Base-by-base conservation (phyloP, 768 basidiomycete genomes). In the Lactarius pseudohatsudake region DNA sequence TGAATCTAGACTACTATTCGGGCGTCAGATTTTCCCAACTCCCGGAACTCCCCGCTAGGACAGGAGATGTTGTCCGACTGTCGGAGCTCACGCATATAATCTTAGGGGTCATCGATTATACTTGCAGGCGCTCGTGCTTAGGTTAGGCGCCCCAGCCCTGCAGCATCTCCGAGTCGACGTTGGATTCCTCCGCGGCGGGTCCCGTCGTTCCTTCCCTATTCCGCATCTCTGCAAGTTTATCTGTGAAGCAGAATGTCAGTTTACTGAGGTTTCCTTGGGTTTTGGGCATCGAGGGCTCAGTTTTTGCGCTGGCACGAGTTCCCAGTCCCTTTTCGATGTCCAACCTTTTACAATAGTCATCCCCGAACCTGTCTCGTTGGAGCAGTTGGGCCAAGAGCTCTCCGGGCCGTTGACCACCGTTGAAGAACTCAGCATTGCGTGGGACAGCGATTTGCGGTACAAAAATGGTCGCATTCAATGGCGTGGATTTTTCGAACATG, bases 121-220 rank as follows among this genome's bases (percentile, higher is more conserved):
- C 16, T 50, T 66, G 34, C 26, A 57, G 13, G 15, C 9, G 18
- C 43, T 66, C 8, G 2, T 61, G 43, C 18, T 36, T 4, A 43
- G 54, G 32, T 38, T 65, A 11, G 18, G 34, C 9, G 64, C 59
- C 32, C 59, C 64, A n/a, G 47, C 22, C 28, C 43, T 65, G 6
- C 53, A 56, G 18, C 32, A 41, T 38, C 5, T 61, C 26, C 26
- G 26, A 26, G 26, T 26, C 38, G 1, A 32, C 13, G 9, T 38
- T 30, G 1, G 0, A 0, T 8, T 32, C 34, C n/a, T 47, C 45
- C 3, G 18, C n/a, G 20, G n/a, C 45, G 9, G n/a, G 45, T 2
- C 28, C 2, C 9, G 1, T 20, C 45, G 2, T 8, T n/a, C n/a
- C 4, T 6, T n/a, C 26, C n/a, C 60, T 18, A 16, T 57, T 47